Evolutionary conservation across 75 land plant genomes (phyloP), one percentile per base, ranked within the genome.

Genomic region (Chamaecyparis obtusa): DNA sequence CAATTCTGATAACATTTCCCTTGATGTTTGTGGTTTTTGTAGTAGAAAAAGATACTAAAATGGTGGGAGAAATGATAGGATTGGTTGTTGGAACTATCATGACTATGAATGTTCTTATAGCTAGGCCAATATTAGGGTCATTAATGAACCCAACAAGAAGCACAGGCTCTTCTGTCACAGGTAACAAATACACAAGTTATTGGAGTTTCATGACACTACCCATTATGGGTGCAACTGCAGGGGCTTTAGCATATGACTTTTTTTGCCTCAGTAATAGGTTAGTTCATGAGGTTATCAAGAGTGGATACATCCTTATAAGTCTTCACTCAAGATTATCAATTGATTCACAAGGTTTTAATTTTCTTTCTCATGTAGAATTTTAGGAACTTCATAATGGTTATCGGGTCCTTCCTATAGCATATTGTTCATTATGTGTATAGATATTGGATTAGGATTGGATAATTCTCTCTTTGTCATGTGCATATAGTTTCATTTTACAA

Each of bases 71-170:
- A 78, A 41, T 93, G 33, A 92, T 88, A 43, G 95, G 95, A 17
- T 75, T 94, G 41, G 91, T 88, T 0, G 89, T 94, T 60, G 95
- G 95, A 54, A 83, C 94, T 49, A 94, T 93, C 7, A 87, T 94
- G 15, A 11, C 92, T 19, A 41, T 94, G 35, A 91, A 94, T 64
- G 93, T 93, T 35, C 81, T 94, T 27, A 78, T 94, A 54, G 94
- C 89, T 0, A 94, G 95, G 95, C 93, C 97, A 17, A 89, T 95
- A 78, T 92, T 97, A 37, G 97, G 97, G 41, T 94, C 95, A 79
- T 95, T 97, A 33, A 95, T 96, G 98, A 96, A 95, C 77, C 98
- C 98, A 7, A 93, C 94, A 33, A 93, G 98, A 85, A 95, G 89
- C 84, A 81, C 95, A 77, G 98, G 98, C 0, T 95, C 98, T 14